Conservation (phyloP, 176 grass and related monocot genomes). For the Luzula sylvatica region DNA sequence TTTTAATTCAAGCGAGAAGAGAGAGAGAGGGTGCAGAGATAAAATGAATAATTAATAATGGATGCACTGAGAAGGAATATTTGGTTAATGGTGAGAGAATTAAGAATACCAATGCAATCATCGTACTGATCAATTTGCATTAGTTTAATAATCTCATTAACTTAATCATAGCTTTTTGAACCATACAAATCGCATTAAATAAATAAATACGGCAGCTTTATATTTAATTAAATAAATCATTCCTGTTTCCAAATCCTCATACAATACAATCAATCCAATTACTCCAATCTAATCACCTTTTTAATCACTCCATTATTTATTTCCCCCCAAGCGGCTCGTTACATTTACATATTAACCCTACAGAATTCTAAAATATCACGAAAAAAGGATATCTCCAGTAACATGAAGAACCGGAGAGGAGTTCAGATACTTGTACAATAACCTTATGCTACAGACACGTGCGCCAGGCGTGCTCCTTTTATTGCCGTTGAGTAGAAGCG, state of each 20-base stretch:
- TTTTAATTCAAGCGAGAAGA: not conserved
- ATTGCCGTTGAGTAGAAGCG: no score
- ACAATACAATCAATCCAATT: conserved; percentile 11
- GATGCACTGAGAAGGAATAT: conserved; percentile 2
- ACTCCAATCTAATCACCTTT: not conserved
- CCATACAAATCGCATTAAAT: not conserved
- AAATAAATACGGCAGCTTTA: conserved; percentile 1
- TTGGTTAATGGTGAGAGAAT: conserved; percentile 9
- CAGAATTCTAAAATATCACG: no score
- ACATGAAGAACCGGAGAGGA: not conserved
- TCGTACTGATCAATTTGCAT: conserved; percentile 15
- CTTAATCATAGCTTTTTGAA: conserved; percentile 8
- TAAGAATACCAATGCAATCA: conserved; percentile 15
- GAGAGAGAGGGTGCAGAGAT: not conserved
- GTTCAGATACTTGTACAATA: not conserved
- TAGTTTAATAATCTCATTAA: not conserved
- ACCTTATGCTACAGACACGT: not conserved
- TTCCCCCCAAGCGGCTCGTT: not conserved
- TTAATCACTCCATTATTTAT: not conserved
- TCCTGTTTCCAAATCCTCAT: conserved; percentile 19
- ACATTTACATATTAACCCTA: conserved; percentile 4
- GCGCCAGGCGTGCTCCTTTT: not conserved
- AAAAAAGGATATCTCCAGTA: not conserved
- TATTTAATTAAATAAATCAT: conserved; percentile 7
- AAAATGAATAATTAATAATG: not conserved